These are phyloP conservation scores for Tetrapisispora namnaoensis DNA, from an alignment of 805 yeast species.

Conservation along the genomic window DNA sequence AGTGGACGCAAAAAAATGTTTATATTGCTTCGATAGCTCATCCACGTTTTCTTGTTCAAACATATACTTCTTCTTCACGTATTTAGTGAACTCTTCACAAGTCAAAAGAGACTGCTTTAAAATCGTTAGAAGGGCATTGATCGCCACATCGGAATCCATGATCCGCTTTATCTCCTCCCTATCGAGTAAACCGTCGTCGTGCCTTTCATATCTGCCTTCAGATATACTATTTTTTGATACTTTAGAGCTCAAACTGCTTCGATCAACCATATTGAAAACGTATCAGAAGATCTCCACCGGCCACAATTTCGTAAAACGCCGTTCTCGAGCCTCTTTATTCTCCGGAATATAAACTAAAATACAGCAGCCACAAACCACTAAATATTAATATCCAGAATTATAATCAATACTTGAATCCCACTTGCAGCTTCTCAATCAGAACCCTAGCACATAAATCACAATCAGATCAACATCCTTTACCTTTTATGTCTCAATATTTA, in stretches of 20 bases:
- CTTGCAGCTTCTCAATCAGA: too few species aligned
- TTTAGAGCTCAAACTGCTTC: background rate
- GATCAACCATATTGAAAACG: background rate
- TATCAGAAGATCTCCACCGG: background rate
- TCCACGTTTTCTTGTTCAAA: slow-evolving; percentile 70
- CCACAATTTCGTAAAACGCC: background rate
- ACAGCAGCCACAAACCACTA: too few species aligned
- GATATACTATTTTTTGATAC: background rate
- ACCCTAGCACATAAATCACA: too few species aligned
- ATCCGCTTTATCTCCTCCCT: slow-evolving; percentile 43
- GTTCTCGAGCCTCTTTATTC: too few species aligned
- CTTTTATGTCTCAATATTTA: too few species aligned
- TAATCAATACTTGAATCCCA: too few species aligned
- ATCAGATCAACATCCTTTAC: too few species aligned
- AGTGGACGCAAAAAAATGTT: slow-evolving; percentile 31
- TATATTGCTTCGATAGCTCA: slow-evolving; percentile 63
- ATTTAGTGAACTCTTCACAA: slow-evolving; percentile 77
- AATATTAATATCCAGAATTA: too few species aligned
- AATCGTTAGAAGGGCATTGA: slow-evolving; percentile 60
- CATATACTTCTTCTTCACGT: slow-evolving; percentile 64
- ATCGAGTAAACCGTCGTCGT: slow-evolving; percentile 30
- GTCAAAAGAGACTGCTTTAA: slow-evolving; percentile 72
- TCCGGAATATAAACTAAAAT: too few species aligned
- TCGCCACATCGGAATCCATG: slow-evolving; percentile 61
- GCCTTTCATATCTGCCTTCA: background rate